Evolutionary conservation across 140 eudicot species (phyloP).

Genomic region (Flaveria floridana): DNA sequence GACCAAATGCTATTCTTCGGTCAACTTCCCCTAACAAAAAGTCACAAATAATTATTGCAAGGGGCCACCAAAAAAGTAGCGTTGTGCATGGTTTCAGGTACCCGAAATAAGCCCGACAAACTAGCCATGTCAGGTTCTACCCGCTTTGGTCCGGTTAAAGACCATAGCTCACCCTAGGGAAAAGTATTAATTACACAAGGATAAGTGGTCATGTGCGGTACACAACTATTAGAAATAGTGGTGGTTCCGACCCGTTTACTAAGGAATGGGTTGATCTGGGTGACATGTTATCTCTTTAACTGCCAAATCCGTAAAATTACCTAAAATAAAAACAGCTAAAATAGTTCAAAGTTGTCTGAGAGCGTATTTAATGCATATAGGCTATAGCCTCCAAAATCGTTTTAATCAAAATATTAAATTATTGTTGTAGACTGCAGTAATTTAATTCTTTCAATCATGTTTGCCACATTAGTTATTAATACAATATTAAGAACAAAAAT

Average conservation of each 20-base stretch:
- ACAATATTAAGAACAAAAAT: neutral
- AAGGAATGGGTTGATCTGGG: neutral
- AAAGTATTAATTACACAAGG: neutral
- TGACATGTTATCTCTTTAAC: no score
- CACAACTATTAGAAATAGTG: neutral
- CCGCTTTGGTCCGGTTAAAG: no score
- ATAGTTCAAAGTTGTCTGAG: no score
- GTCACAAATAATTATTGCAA: conserved; percentile 5
- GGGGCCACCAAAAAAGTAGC: neutral
- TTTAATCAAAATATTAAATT: neutral
- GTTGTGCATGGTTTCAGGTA: no score
- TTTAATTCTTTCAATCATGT: neutral
- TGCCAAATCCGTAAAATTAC: no score
- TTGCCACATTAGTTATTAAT: conserved; percentile 1
- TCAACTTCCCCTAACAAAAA: conserved; percentile 59
- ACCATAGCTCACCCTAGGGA: no score
- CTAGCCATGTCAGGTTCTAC: no score
- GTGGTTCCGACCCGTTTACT: neutral
- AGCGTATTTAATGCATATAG: no score
- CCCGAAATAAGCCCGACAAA: no score
- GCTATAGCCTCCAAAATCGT: neutral
- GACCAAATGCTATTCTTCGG: conserved; percentile 65
- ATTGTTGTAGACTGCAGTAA: neutral
- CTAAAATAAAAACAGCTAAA: no score
- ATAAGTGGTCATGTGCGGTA: neutral